A percentile compares a stretch with the other conserved stretches of the same genome.
These are phyloP conservation scores for Hypsizygus ulmarius DNA, from an alignment of 1,284 basidiomycete species.

Conservation along the genomic window DNA sequence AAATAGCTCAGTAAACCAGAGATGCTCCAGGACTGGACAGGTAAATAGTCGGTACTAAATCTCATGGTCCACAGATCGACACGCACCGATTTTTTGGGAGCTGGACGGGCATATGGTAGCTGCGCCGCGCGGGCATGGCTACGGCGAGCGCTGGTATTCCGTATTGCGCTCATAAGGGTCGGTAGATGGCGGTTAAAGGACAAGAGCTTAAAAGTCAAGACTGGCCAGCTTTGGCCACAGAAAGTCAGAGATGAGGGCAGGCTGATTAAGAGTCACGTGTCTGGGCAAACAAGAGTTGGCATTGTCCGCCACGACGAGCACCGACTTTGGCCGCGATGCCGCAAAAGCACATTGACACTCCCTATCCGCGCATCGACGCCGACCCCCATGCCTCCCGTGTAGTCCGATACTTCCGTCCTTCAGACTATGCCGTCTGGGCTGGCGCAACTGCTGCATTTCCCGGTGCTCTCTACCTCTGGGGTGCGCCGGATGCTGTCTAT, in stretches of 20 bases:
- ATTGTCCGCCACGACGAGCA: conserved; percentile 26
- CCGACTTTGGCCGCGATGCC: conserved; percentile 48
- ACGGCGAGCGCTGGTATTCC: conserved; percentile 39
- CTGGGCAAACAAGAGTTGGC: conserved; percentile 14
- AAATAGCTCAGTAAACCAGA: conserved; percentile 44
- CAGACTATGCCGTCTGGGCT: conserved; percentile 88
- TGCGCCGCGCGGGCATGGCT: conserved; percentile 36
- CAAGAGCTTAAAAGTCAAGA: conserved; percentile 8
- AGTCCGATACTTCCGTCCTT: conserved; percentile 83
- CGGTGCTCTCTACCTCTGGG: conserved; percentile 70
- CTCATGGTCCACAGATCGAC: conserved; percentile 5
- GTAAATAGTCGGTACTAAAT: conserved; percentile 7
- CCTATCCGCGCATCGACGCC: conserved; percentile 84
- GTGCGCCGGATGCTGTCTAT: conserved; percentile 57
- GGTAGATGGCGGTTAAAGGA: not conserved
- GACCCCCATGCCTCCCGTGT: conserved; percentile 93
- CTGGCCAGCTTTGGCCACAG: conserved; percentile 5
- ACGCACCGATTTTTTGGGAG: conserved; percentile 45
- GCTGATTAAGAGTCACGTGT: conserved; percentile 17
- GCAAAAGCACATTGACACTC: conserved; percentile 66
- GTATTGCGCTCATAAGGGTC: conserved; percentile 48
- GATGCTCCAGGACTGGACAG: conserved; percentile 49
- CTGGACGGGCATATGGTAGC: conserved; percentile 37
- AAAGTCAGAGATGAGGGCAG: conserved; percentile 18
- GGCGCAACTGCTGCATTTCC: conserved; percentile 81